Evolutionary conservation across 148 eudicot genomes (phyloP).

Genomic region (Fagopyrum homotropicum): DNA sequence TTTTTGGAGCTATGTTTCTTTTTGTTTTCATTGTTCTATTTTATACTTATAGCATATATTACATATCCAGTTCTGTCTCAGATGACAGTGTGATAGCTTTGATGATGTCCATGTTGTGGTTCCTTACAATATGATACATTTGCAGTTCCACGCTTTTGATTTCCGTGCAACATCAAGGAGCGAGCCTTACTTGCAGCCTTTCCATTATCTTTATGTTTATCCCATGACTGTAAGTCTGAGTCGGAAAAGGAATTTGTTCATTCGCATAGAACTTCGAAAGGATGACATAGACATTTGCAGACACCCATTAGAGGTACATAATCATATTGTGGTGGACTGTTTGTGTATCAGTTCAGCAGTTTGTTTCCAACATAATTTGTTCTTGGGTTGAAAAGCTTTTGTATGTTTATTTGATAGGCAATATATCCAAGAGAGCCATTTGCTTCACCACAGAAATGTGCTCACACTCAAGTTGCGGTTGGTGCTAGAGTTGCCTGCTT

Average conservation of each 20-base stretch:
- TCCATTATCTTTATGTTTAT: slow-evolving; percentile 96
- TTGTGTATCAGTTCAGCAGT: neutral
- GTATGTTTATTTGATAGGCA: slow-evolving; percentile 41
- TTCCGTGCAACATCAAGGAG: slow-evolving; percentile 93
- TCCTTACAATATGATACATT: slow-evolving; percentile 13
- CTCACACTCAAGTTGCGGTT: slow-evolving; percentile 89
- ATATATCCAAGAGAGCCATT: slow-evolving; percentile 89
- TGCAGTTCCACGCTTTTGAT: slow-evolving; percentile 97
- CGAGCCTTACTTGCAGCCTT: slow-evolving; percentile 96
- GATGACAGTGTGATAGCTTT: neutral
- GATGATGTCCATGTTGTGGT: slow-evolving; percentile 2
- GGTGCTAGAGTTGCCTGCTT: slow-evolving; percentile 89
- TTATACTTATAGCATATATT: neutral
- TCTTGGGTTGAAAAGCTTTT: neutral
- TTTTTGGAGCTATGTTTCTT: neutral
- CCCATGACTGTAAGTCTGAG: slow-evolving; percentile 89
- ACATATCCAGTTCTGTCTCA: neutral
- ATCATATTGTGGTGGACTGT: neutral
- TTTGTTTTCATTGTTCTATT: neutral
- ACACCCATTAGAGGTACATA: slow-evolving; percentile 79
- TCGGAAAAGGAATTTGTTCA: slow-evolving; percentile 91
- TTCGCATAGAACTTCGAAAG: slow-evolving; percentile 88
- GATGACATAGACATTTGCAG: slow-evolving; percentile 86
- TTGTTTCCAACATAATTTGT: slow-evolving; percentile 4
- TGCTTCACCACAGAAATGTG: slow-evolving; percentile 63